Conservation (phyloP, 1,139 yeast species). For the Zygotorulaspora mrakii region DNA sequence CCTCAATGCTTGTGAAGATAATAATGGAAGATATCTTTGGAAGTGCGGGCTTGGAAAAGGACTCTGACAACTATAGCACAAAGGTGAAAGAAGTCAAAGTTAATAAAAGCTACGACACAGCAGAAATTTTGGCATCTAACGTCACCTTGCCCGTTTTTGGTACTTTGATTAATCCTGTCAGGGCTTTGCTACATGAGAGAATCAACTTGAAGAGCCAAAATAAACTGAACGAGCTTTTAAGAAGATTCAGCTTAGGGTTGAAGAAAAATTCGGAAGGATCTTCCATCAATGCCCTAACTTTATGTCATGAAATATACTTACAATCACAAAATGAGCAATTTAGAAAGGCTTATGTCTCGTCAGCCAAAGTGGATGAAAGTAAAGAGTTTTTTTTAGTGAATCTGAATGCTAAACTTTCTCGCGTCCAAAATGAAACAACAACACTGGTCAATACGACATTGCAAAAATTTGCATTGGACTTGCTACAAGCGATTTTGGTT, state of each 20-base stretch:
- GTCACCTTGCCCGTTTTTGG: slow-evolving; percentile 59
- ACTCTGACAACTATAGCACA: slow-evolving; percentile 84
- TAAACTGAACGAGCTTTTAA: slow-evolving; percentile 73
- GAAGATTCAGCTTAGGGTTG: slow-evolving; percentile 74
- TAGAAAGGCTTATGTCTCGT: slow-evolving; percentile 17
- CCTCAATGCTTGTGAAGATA: slow-evolving; percentile 57
- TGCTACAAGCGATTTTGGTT: slow-evolving; percentile 66
- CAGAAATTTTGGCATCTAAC: slow-evolving; percentile 67
- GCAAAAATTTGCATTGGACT: slow-evolving; percentile 75
- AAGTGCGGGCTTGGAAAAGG: slow-evolving; percentile 89
- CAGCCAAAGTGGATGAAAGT: slow-evolving; percentile 31
- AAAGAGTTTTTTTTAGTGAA: slow-evolving; percentile 69
- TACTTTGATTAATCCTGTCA: slow-evolving; percentile 66
- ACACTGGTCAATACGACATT: slow-evolving; percentile 53
- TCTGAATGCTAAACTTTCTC: slow-evolving; percentile 55
- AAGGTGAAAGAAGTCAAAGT: slow-evolving; percentile 88
- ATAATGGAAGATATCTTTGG: slow-evolving; percentile 95
- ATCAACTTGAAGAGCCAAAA: slow-evolving; percentile 65
- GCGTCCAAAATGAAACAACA: slow-evolving; percentile 49
- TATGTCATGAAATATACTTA: slow-evolving; percentile 70
- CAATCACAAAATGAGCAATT: slow-evolving; percentile 45
- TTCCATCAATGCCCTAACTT: slow-evolving; percentile 55
- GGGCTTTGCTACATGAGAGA: slow-evolving; percentile 58
- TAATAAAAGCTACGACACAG: slow-evolving; percentile 85
- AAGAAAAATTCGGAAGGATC: slow-evolving; percentile 59